These are phyloP conservation scores for Pythium pyrilobum DNA, from an alignment of 352 stramenopile species.

Conservation along the genomic window DNA sequence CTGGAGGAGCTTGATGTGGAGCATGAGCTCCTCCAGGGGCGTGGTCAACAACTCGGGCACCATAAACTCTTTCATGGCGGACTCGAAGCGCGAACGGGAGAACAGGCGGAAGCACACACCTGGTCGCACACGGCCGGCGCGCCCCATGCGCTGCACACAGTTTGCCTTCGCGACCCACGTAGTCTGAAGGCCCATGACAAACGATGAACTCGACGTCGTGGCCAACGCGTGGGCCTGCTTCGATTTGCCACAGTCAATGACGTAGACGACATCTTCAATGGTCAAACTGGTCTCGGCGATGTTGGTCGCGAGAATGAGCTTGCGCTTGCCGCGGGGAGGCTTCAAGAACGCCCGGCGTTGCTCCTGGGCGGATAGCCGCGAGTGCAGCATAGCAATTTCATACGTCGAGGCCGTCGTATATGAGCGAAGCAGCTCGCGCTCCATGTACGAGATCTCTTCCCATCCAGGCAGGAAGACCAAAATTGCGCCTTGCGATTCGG, in stretches of 20 bases:
- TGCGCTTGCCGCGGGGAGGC: constrained; percentile 52
- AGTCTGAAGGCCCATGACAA: constrained; percentile 87
- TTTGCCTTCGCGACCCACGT: constrained; percentile 85
- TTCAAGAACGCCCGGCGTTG: constrained; percentile 67
- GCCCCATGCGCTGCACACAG: constrained; percentile 87
- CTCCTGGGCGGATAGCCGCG: constrained; percentile 59
- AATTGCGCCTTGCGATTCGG: constrained; percentile 54
- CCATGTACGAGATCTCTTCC: constrained; percentile 82
- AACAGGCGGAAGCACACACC: constrained; percentile 91
- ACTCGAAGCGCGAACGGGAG: constrained; percentile 54
- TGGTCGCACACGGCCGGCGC: constrained; percentile 90
- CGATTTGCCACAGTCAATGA: constrained; percentile 81
- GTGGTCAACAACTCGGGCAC: constrained; percentile 67
- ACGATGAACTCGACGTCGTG: constrained; percentile 63
- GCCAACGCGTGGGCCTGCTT: constrained; percentile 71
- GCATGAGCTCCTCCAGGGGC: constrained; percentile 63
- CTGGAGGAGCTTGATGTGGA: constrained; percentile 74
- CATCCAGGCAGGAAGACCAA: constrained; percentile 80
- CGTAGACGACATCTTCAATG: constrained; percentile 93
- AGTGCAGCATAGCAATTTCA: constrained; percentile 72
- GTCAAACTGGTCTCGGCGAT: constrained; percentile 96
- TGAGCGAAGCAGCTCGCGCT: constrained; percentile 53
- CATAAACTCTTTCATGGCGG: constrained; percentile 72
- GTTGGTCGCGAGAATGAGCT: constrained; percentile 91
- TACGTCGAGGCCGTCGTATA: constrained; percentile 43